A percentile compares a stretch with the other conserved stretches of the same genome.
Conservation (phyloP, 1,139 yeast genomes). For the Meyerozyma smithsonii region DNA sequence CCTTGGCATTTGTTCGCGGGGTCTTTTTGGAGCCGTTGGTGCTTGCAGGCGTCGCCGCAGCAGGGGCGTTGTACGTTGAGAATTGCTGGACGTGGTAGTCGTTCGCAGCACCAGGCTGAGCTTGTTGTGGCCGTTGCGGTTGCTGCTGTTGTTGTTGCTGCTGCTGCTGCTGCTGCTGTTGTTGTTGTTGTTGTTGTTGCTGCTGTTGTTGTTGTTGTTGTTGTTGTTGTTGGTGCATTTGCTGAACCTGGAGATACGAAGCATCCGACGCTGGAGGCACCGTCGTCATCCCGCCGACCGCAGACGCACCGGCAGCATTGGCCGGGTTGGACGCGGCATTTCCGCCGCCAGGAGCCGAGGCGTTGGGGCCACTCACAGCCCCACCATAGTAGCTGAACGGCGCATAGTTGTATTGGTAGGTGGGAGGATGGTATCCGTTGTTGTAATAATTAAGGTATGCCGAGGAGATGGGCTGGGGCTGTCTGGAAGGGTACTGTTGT, state of each 20-base stretch:
- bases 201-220: background rate
- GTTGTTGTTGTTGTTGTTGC: slow-evolving; percentile 2
- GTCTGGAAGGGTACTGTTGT: slow-evolving; percentile 5
- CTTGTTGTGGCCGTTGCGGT: slow-evolving; percentile 3
- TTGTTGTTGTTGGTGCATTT: slow-evolving; percentile 6
- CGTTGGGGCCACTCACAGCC: background rate
- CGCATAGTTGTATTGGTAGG: slow-evolving; percentile 1
- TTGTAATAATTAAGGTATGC: slow-evolving; percentile 4
- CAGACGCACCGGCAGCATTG: background rate
- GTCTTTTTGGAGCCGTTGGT: background rate
- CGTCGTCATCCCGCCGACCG: background rate
- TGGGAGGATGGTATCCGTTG: slow-evolving; percentile 3
- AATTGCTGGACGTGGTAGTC: slow-evolving; percentile 1
- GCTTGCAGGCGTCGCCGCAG: background rate
- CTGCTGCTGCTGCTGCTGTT: background rate
- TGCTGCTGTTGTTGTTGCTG: slow-evolving; percentile 5
- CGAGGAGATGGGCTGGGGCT: slow-evolving; percentile 2
- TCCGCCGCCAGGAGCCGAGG: background rate
- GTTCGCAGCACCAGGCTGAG: background rate
- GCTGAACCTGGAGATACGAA: slow-evolving; percentile 3
- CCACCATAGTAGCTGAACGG: slow-evolving; percentile 2
- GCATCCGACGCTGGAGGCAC: background rate
- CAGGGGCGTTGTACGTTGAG: background rate
- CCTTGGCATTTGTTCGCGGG: background rate
- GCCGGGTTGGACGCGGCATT: background rate